These are phyloP conservation scores for Caloboletus inedulis DNA, from an alignment of 1,284 basidiomycete genomes.

Conservation along the genomic window DNA sequence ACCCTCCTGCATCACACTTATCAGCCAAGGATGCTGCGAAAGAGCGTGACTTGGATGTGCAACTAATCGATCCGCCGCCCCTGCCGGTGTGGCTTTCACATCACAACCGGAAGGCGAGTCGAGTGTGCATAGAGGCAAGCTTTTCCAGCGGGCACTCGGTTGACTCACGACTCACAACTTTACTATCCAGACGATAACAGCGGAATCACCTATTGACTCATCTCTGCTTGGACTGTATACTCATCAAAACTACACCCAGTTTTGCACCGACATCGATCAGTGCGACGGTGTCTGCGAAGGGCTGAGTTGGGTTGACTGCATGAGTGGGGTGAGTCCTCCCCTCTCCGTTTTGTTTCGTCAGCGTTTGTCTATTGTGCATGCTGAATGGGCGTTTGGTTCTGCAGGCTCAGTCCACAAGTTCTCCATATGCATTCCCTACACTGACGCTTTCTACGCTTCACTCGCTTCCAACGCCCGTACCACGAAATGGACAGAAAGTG, in stretches of 20 bases:
- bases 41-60: conserved; percentile 53
- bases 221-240: conserved; percentile 87
- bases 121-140: conserved; percentile 79
- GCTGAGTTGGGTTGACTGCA: conserved; percentile 79
- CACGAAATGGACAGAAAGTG: conserved; percentile 73
- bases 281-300: conserved; percentile 71
- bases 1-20: conserved; percentile 52
- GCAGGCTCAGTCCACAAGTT: conserved; percentile 68
- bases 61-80: conserved; percentile 48
- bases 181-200: conserved; percentile 61
- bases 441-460: conserved; percentile 77
- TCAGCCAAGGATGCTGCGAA: conserved; percentile 54
- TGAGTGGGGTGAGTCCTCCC: conserved; percentile 59
- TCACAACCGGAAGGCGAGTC: conserved; percentile 67
- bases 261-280: conserved; percentile 77
- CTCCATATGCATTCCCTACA: conserved; percentile 81
- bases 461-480: conserved; percentile 83
- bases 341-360: background rate
- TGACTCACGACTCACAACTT: background rate
- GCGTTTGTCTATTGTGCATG: background rate
- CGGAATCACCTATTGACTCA: conserved; percentile 88
- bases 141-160: background rate
- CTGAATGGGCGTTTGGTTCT: background rate
- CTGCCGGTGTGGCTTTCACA: conserved; percentile 57
- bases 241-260: conserved; percentile 90